phyloP scores from a whole-genome alignment of 352 stramenopile genomes.

The Pythium scleroteichum region DNA sequence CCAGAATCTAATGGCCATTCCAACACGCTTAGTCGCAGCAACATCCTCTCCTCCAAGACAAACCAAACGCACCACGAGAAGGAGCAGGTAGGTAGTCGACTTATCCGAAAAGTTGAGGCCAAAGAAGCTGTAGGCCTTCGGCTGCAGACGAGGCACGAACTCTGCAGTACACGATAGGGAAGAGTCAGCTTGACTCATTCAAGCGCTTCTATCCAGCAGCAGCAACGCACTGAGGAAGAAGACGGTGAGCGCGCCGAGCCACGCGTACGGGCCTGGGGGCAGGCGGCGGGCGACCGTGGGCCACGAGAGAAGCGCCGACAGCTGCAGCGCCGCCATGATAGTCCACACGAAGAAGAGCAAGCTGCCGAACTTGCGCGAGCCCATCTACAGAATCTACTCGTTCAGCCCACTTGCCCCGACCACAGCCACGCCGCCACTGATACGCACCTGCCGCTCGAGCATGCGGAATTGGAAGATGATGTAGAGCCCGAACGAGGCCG shows the following conservation, averaged over 20 bases:
- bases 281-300: conserved; percentile 42
- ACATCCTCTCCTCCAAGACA: neutral
- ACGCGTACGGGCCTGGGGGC: conserved; percentile 64
- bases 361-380: conserved; percentile 85
- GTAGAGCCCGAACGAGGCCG: conserved; percentile 79
- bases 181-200: neutral
- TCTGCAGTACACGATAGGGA: conserved; percentile 30
- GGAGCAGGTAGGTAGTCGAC: conserved; percentile 69
- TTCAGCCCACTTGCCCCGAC: neutral
- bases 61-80: conserved; percentile 49
- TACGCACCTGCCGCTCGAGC: conserved; percentile 62
- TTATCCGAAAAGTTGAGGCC: conserved; percentile 85
- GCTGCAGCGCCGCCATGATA: conserved; percentile 48
- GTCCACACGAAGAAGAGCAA: conserved; percentile 64
- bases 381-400: conserved; percentile 44
- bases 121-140: conserved; percentile 55
- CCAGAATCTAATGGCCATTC: conserved; percentile 49
- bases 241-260: conserved; percentile 70
- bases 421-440: neutral
- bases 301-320: conserved; percentile 44
- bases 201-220: neutral
- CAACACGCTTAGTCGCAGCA: neutral
- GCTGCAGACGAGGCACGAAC: conserved; percentile 76
- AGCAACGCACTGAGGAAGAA: conserved; percentile 74
- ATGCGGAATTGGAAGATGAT: conserved; percentile 86